A percentile compares a stretch with the other conserved stretches of the same genome.
These are phyloP conservation scores for Lachnellula arida DNA, from an alignment of 2,329 filamentous ascomycete genomes.

Conservation along the genomic window DNA sequence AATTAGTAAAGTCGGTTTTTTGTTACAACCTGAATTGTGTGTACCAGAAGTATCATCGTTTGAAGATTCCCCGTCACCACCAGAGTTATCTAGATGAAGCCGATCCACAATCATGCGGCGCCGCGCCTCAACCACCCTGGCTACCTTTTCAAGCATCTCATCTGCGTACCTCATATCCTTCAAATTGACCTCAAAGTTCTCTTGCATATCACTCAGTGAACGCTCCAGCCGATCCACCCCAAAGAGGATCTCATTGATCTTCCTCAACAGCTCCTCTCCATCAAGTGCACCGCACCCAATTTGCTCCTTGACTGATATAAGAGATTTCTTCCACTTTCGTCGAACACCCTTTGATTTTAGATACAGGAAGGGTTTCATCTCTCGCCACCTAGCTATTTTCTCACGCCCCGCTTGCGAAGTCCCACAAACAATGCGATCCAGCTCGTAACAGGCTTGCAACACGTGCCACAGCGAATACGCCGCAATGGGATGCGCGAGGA, in stretches of 20 bases:
- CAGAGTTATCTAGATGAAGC: not conserved
- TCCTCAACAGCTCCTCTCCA: not conserved
- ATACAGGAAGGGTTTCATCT: not conserved
- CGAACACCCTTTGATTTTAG: not conserved
- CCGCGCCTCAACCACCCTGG: not conserved
- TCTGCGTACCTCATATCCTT: not conserved
- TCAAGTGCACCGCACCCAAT: not conserved
- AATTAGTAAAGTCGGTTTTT: not conserved
- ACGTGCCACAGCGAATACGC: slow-evolving; percentile 16
- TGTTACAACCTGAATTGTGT: not conserved
- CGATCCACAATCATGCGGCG: not conserved
- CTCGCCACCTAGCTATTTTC: not conserved
- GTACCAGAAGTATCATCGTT: not conserved
- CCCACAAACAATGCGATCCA: slow-evolving; percentile 10
- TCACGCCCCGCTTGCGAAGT: not conserved
- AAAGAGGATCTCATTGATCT: not conserved
- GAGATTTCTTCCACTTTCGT: not conserved
- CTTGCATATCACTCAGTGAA: not conserved
- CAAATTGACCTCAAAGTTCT: not conserved
- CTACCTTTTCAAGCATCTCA: not conserved
- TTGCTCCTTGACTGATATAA: not conserved
- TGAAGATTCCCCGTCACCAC: not conserved
- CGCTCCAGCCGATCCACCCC: not conserved
- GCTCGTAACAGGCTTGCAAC: slow-evolving; percentile 12
- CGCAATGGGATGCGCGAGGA: slow-evolving; percentile 12